Evolutionary conservation across 1,284 basidiomycete species (phyloP).

Genomic region (Malassezia pachydermatis): DNA sequence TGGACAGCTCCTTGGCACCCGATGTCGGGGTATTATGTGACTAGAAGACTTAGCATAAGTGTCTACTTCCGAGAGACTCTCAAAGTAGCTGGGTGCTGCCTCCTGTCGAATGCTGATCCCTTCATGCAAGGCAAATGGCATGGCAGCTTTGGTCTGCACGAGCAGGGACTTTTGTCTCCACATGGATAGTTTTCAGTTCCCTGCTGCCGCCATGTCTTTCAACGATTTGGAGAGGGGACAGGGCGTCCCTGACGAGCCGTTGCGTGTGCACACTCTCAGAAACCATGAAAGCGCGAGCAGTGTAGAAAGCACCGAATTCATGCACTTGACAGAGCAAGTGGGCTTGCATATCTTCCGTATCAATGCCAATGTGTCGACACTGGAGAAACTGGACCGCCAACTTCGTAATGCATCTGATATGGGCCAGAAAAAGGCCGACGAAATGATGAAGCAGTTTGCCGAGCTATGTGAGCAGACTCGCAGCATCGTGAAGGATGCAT

Average conservation of each 20-base stretch:
- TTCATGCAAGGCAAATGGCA: neutral
- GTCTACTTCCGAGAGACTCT: neutral
- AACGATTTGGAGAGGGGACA: constrained; percentile 50
- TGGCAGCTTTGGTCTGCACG: too few species aligned
- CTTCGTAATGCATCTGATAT: constrained; percentile 54
- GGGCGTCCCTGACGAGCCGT: constrained; percentile 20
- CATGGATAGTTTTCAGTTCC: neutral
- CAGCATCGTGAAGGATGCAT: constrained; percentile 83
- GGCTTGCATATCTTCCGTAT: constrained; percentile 97
- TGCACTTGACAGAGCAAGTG: constrained; percentile 68
- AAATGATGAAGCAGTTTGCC: constrained; percentile 11
- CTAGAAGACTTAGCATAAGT: too few species aligned
- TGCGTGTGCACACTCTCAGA: constrained; percentile 20
- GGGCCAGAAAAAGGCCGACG: neutral
- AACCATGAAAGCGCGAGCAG: neutral
- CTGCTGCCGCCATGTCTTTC: constrained; percentile 50
- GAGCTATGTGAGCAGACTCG: constrained; percentile 88
- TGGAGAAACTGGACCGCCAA: constrained; percentile 81
- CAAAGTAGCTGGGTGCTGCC: neutral
- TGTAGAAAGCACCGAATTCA: constrained; percentile 52
- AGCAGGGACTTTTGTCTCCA: neutral
- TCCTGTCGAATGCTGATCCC: neutral
- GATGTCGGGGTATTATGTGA: too few species aligned
- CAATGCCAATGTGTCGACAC: constrained; percentile 90
- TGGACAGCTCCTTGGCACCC: too few species aligned